phyloP scores from a whole-genome alignment of 345 rosid genomes.

The Eucalyptus cloeziana region DNA sequence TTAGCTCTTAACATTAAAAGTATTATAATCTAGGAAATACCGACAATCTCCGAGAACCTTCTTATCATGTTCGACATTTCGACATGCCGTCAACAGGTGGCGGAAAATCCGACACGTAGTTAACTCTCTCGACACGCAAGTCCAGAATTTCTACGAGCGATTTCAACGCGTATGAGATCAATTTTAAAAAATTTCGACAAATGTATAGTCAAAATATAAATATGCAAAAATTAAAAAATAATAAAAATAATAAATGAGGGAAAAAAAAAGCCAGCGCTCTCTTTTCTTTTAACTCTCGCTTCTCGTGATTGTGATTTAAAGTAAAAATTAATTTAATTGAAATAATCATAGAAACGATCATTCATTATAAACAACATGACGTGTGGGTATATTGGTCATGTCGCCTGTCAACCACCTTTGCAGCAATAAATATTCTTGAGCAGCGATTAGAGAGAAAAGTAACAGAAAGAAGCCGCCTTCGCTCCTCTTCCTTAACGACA shows the following conservation, averaged over 20 bases:
- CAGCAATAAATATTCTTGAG: background rate
- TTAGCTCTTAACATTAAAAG: background rate
- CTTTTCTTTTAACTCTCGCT: too few relatives aligned
- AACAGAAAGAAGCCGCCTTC: background rate
- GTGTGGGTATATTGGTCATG: fast-evolving
- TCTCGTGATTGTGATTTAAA: too few relatives aligned
- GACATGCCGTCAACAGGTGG: fast-evolving
- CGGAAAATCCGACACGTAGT: fast-evolving
- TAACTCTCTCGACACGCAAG: fast-evolving
- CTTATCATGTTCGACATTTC: fast-evolving
- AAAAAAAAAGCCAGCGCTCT: too few relatives aligned
- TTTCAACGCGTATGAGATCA: fast-evolving
- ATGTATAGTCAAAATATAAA: too few relatives aligned
- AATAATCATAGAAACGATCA: too few relatives aligned
- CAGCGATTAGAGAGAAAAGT: background rate
- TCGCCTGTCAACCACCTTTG: background rate
- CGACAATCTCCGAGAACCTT: fast-evolving
- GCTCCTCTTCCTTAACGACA: background rate
- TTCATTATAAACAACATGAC: too few relatives aligned
- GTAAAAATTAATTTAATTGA: too few relatives aligned
- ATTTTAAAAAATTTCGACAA: fast-evolving
- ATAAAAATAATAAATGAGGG: too few relatives aligned
- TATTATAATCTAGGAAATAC: fast-evolving
- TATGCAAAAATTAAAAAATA: too few relatives aligned
- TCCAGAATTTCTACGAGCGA: fast-evolving